Evolutionary conservation across 2,329 filamentous ascomycete genomes (phyloP), one percentile per base, ranked within the genome.

Genomic region (Colletotrichum costaricense): DNA sequence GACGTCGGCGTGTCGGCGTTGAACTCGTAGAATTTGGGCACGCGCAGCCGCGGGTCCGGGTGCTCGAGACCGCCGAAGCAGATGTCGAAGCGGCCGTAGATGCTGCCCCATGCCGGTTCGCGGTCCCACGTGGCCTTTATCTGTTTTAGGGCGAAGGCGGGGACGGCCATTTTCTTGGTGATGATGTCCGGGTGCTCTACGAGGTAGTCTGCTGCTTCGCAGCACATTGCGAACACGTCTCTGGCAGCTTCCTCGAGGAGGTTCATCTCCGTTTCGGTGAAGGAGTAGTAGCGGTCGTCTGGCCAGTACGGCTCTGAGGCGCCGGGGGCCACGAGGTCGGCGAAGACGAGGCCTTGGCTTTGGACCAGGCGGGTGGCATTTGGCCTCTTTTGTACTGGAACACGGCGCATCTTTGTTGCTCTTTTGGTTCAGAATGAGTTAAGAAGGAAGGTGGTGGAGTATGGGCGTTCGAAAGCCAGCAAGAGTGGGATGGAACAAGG

Each of bases 171-270:
- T 12, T 69, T 62, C 6, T 68, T 33, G 1, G 42, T 60, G 42
- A 69, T 57, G 1, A 69, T 46, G 14, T 69, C 16, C 7, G 19
- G 46, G 19, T 63, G 59, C 19, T 69, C 33, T 16, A 55, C 24
- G 46, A 69, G 67, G n/a, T 69, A 49, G 19, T 69, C 67, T 4
- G 49, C 59, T 24, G 67, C 67, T 26, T 69, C 59, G 12, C 59
- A 69, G 49, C 67, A 64, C 67, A 69, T 69, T 24, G 49, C 67
- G 11, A 69, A 69, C 2, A 69, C 59, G 24, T 69, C 67, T 19
- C 30, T 46, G 8, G 67, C 28, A 4, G 67, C 59, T 3, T 4
- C n/a, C 8, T 69, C 67, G 5, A 69, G 67, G 12, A 69, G 59
- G 1, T 22, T 8, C 14, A 69, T 33, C 30, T 69, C 67, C 24